These are phyloP conservation scores for Aspergillus bertholletiae DNA, from an alignment of 495 filamentous ascomycete genomes.

Conservation along the genomic window DNA sequence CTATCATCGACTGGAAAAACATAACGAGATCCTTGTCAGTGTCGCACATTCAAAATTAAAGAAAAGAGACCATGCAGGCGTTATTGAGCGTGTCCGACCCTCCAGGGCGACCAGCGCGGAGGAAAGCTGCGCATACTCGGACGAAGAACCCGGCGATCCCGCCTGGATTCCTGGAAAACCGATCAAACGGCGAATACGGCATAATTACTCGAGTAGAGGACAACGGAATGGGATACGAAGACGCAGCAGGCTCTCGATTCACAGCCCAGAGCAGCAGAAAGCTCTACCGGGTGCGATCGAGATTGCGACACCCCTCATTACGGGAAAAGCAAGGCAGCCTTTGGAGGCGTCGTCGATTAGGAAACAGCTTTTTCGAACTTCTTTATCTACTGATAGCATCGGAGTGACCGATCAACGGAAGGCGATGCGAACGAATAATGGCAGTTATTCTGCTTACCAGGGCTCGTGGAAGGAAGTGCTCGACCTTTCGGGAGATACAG, in stretches of 20 bases:
- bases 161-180: constrained; percentile 41
- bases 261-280: constrained; percentile 36
- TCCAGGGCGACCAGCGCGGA: background rate
- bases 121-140: constrained; percentile 24
- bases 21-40: constrained; percentile 35
- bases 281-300: constrained; percentile 45
- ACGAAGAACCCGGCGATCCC: constrained; percentile 39
- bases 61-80: constrained; percentile 7
- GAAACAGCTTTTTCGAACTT: constrained; percentile 19
- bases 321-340: constrained; percentile 28
- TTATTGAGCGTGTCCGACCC: constrained; percentile 1
- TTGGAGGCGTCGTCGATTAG: constrained; percentile 9
- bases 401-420: constrained; percentile 9
- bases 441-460: constrained; percentile 25
- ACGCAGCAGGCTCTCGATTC: constrained; percentile 31
- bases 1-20: constrained; percentile 43
- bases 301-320: constrained; percentile 44
- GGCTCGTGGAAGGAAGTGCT: constrained; percentile 41
- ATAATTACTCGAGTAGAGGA: constrained; percentile 36
- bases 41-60: constrained; percentile 27
- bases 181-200: constrained; percentile 31
- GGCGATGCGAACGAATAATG: constrained; percentile 14
- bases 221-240: constrained; percentile 20
- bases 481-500: constrained; percentile 30
- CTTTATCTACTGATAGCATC: background rate